phyloP scores from a whole-genome alignment of 2,329 filamentous ascomycete species.

The Gremmenia infestans region DNA sequence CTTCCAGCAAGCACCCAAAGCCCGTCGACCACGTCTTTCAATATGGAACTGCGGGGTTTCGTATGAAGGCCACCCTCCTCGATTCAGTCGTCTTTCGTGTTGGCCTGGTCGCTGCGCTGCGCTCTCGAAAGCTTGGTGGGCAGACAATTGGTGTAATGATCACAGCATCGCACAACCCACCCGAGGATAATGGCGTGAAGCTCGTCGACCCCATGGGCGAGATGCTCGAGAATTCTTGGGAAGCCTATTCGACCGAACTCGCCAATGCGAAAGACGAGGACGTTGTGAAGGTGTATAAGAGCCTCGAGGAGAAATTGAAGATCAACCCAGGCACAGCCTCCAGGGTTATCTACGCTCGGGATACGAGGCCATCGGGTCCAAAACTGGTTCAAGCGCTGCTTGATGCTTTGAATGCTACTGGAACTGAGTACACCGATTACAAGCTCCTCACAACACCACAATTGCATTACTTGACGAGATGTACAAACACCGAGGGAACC shows the following conservation, averaged over 20 bases:
- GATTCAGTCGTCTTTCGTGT: slow-evolving; percentile 91
- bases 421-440: slow-evolving; percentile 73
- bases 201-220: slow-evolving; percentile 96
- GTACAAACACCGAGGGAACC: slow-evolving; percentile 86
- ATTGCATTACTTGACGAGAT: slow-evolving; percentile 92
- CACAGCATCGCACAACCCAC: slow-evolving; percentile 88
- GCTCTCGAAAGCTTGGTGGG: slow-evolving; percentile 83
- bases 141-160: slow-evolving; percentile 97
- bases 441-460: slow-evolving; percentile 96
- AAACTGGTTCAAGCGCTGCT: slow-evolving; percentile 74
- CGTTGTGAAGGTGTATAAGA: slow-evolving; percentile 70
- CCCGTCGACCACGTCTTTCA: slow-evolving; percentile 50
- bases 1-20: slow-evolving; percentile 59
- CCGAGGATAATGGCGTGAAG: slow-evolving; percentile 88
- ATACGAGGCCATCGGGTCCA: slow-evolving; percentile 89
- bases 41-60: slow-evolving; percentile 64
- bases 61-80: slow-evolving; percentile 71
- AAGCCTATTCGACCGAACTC: slow-evolving; percentile 78
- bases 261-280: slow-evolving; percentile 79
- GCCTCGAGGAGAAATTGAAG: slow-evolving; percentile 69
- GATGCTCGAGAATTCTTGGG: slow-evolving; percentile 97
- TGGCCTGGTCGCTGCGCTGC: slow-evolving; percentile 79
- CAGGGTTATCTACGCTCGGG: slow-evolving; percentile 82
- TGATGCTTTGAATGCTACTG: slow-evolving; percentile 72
- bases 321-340: slow-evolving; percentile 67